phyloP scores from a whole-genome alignment of 441 rosid species.

The Daphne laureola region DNA sequence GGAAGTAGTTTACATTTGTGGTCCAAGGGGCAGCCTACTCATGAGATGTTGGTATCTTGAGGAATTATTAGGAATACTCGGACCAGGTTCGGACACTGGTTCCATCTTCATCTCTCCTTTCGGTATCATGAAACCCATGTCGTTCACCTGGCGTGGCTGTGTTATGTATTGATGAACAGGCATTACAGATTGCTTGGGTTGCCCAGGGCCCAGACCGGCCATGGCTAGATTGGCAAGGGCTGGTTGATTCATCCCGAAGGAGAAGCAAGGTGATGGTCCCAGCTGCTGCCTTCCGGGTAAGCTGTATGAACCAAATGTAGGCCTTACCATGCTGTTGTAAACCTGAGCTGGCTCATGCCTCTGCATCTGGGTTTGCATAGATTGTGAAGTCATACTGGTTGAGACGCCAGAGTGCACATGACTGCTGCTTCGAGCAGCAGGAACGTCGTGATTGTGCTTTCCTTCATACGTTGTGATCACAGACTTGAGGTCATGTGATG shows the following conservation, averaged over 20 bases:
- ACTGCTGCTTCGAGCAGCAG: constrained; percentile 87
- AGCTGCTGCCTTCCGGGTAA: constrained; percentile 52
- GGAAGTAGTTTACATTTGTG: constrained; percentile 40
- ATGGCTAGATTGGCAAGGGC: constrained; percentile 54
- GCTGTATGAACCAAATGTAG: constrained; percentile 37
- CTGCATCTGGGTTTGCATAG: constrained; percentile 31
- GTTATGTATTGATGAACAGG: constrained; percentile 51
- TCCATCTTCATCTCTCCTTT: constrained; percentile 76
- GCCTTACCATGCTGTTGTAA: constrained; percentile 43
- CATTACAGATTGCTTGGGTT: constrained; percentile 47
- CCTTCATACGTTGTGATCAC: constrained; percentile 96
- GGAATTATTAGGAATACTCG: constrained; percentile 40
- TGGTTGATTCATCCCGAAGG: constrained; percentile 49
- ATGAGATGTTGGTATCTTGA: constrained; percentile 68
- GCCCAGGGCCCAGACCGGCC: constrained; percentile 57
- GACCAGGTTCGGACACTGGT: constrained; percentile 57
- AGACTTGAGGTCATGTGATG: constrained; percentile 87
- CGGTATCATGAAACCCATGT: constrained; percentile 48
- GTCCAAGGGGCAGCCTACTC: constrained; percentile 80
- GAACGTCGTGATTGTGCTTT: constrained; percentile 92
- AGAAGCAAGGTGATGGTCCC: constrained; percentile 40
- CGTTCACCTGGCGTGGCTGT: constrained; percentile 40
- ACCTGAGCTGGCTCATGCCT: constrained; percentile 45
- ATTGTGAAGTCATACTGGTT: constrained; percentile 16
- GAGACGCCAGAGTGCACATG: constrained; percentile 46